Evolutionary conservation across 2,329 filamentous ascomycete species (phyloP).

Genomic region (Penicillium griseofulvum): DNA sequence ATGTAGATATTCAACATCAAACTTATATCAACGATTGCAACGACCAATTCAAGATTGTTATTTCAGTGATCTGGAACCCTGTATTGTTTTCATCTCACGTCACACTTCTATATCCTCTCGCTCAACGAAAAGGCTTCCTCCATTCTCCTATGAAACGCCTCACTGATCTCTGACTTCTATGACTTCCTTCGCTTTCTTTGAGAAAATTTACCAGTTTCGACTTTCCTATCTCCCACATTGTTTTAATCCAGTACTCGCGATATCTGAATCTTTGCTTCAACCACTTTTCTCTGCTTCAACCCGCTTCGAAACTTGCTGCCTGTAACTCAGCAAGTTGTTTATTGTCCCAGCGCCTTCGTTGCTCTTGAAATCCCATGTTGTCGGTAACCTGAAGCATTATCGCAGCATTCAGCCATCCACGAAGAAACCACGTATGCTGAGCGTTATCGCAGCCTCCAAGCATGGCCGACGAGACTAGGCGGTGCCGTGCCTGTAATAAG

Average conservation of each 20-base stretch:
- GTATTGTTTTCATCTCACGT: background rate
- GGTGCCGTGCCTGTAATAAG: background rate
- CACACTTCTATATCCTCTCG: background rate
- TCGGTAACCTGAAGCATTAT: too few relatives aligned
- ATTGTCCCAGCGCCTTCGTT: too few relatives aligned
- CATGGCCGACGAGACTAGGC: background rate
- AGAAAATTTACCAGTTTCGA: background rate
- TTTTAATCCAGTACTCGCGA: background rate
- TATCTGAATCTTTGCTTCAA: too few relatives aligned
- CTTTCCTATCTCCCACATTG: background rate
- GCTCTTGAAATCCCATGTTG: too few relatives aligned
- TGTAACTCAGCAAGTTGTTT: background rate
- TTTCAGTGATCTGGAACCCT: background rate
- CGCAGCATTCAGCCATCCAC: background rate
- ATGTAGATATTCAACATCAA: slow-evolving; percentile 6
- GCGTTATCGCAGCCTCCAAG: background rate
- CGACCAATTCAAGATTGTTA: background rate
- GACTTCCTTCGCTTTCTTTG: background rate
- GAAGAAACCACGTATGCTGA: background rate
- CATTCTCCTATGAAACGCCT: background rate
- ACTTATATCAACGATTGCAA: background rate
- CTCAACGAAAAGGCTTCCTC: background rate
- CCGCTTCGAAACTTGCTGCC: background rate
- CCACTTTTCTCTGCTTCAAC: background rate
- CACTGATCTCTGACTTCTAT: background rate